phyloP scores from a whole-genome alignment of 352 stramenopile genomes.

The Phytopythium mirpurense region DNA sequence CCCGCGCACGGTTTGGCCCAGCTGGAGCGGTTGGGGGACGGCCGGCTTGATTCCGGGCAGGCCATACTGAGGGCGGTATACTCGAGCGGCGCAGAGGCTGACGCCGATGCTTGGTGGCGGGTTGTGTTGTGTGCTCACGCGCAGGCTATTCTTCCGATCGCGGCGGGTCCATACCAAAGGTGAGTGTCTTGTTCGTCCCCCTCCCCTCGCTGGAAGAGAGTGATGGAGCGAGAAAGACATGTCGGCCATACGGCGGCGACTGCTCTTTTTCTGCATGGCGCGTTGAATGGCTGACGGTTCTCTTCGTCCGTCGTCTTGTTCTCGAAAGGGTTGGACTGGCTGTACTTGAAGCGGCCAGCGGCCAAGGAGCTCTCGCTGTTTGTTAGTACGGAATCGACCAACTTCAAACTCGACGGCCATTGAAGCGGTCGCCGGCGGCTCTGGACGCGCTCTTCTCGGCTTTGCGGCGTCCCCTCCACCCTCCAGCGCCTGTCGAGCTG shows the following conservation, averaged over 20 bases:
- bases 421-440: neutral
- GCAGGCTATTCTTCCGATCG: too few species aligned
- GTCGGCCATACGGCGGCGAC: neutral
- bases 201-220: neutral
- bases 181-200: neutral
- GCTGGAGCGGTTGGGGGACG: constrained; percentile 2
- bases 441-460: neutral
- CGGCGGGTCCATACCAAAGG: neutral
- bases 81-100: neutral
- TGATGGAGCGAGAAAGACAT: neutral
- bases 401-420: constrained; percentile 57
- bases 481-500: too few species aligned
- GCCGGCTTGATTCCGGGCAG: neutral
- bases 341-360: constrained; percentile 64
- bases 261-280: constrained; percentile 35
- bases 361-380: too few species aligned
- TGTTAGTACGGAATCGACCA: constrained; percentile 54
- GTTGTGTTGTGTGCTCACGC: neutral
- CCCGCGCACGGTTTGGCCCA: neutral
- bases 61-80: neutral
- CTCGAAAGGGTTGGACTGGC: constrained; percentile 7
- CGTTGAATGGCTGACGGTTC: constrained; percentile 37
- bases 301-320: constrained; percentile 12
- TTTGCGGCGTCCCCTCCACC: neutral
- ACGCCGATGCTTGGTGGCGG: neutral